Evolutionary conservation across 116 monocot species (phyloP), one percentile per base, ranked within the genome.

Genomic region (Trichopus zeylanicus): DNA sequence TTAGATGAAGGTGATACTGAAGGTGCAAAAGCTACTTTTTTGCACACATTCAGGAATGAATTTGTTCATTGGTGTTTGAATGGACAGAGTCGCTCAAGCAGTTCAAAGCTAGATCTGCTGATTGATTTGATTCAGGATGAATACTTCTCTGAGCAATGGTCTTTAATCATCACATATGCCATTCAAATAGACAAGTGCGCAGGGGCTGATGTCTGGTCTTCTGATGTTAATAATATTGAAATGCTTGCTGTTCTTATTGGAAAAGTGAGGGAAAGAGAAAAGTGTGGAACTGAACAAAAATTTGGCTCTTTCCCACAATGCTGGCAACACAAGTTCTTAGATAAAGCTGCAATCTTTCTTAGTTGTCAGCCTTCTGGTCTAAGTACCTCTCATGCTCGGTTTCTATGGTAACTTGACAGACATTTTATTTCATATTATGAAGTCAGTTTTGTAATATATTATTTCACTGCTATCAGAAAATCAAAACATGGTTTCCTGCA

Each of bases 1-100:
- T 38, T 37, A 8, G 51, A 59, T 55, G 67, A 78, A 57, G 61
- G 30, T 56, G 60, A 46, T 35, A 63, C 63, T 19, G 63, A 70
- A 56, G 49, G 62, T 18, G 65, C 56, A 33, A 34, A 48, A 51
- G 53, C 54, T 18, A 8, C 49, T 9, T 86, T 83, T 74, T 53
- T 97, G 58, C 74, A 77, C 39, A 35, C 64, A 56, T 90, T 87
- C 47, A 78, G 63, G 35, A 72, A 77, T 62, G 84, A 84, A 30
- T 62, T 84, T 59, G 67, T 90, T 67, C 90, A 90, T 63, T 97
- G 86, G 86, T 97, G 95, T 70, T 70, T 97, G 37, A 23, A 58
- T 55, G 61, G 62, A 23, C 60, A 76, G 31, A 61, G 61, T 72
- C 39, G 29, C 28, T 78, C 84, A 29, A 73, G 71, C 57, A 72